Conservation (phyloP, 202 grass and related monocot genomes). For the Bolboschoenoplectus hybrid region DNA sequence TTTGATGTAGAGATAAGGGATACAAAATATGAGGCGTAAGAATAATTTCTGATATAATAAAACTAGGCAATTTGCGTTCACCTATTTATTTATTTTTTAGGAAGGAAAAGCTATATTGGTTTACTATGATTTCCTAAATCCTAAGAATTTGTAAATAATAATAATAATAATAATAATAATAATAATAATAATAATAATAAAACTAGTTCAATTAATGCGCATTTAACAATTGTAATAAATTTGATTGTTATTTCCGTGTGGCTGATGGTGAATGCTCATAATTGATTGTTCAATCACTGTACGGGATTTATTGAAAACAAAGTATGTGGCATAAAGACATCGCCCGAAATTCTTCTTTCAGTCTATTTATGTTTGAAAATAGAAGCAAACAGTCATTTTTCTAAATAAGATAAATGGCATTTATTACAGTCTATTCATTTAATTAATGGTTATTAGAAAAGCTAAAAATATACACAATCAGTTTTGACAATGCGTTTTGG, state of each 20-base stretch:
- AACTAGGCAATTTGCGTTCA: neutral
- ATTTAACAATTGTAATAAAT: conserved; percentile 14
- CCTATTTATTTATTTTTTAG: neutral
- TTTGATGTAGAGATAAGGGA: too few species aligned
- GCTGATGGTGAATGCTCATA: neutral
- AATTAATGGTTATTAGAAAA: neutral
- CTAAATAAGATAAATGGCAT: neutral
- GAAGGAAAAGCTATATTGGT: neutral
- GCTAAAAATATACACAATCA: neutral
- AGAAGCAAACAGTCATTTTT: neutral
- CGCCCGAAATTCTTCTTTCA: neutral
- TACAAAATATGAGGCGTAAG: too few species aligned
- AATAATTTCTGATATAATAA: neutral
- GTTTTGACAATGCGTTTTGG: neutral
- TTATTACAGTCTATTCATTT: neutral
- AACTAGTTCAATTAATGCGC: neutral
- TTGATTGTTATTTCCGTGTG: neutral
- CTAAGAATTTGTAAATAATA: neutral
- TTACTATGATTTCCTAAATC: neutral
- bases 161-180: neutral
- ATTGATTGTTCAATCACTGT: neutral
- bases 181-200: too few species aligned
- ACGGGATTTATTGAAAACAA: neutral
- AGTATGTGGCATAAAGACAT: neutral
- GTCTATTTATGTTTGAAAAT: conserved; percentile 13